Base-by-base conservation (phyloP, 345 rosid genomes). In the Hibiscus syriacus region DNA sequence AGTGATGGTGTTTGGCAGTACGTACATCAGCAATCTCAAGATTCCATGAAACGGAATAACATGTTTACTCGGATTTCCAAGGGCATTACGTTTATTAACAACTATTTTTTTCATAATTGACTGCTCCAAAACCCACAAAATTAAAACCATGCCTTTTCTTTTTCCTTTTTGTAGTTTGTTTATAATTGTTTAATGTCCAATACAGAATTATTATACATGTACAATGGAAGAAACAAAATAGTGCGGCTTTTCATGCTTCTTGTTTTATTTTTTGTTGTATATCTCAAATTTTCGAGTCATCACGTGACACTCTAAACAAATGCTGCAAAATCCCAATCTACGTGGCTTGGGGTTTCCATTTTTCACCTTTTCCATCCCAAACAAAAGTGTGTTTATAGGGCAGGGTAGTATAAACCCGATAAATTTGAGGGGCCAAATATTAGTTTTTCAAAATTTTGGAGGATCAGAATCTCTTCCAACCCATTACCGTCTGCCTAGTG, bases 31-130 rank as follows among this genome's bases (percentile, higher is more conserved):
- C 55, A 26, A 64, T 46, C 38, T 64, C 39, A 49, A 52, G 67
- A 63, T 25, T 63, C 67, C 38, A 43, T 10, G 41, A 14, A 45
- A 46, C 39, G 55, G 38, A 64, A 45, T 64, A 46, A 64, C 68
- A 45, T 27, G 68, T 8, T 64, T 13, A 39, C 5, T 41, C 22
- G 9, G 12, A 63, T 63, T 63, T 63, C 67, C 67, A 26, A 45
- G 11, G 67, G 54, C 67, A 23, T 43, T 60, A 19, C 6, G 29
- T 25, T 11, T 36, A 17, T 34, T 14, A 59, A 46, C 2, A 59
- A 46, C 2, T 9, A 27, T 2, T 8, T 32, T 32, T 2, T 10
- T 29, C 5, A n/a, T 8, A 16, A 12, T n/a, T 27, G 19, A 30
- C 39, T 34, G 7, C 38, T 34, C 9, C 38, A 34, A 34, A 34